Conservation (phyloP, 352 stramenopile species). For the Aphanomyces stellatus region DNA sequence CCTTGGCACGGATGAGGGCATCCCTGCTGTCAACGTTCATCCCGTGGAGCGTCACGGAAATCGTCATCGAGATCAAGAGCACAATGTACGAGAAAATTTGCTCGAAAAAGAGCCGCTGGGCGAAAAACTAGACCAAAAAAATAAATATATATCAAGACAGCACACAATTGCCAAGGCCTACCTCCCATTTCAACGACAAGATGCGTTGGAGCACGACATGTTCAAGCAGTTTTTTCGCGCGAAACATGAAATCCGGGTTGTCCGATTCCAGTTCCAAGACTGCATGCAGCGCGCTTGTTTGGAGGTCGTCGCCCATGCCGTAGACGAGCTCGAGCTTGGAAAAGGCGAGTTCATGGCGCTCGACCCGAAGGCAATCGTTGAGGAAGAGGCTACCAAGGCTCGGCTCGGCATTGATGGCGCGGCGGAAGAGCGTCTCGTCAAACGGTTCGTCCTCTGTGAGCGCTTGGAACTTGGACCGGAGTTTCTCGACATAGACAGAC, state of each 20-base stretch:
- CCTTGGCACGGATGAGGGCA: too few species aligned
- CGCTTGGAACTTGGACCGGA: not conserved
- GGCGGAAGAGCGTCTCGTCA: constrained; percentile 1
- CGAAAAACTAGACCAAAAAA: constrained; percentile 7
- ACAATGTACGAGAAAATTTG: constrained; percentile 3
- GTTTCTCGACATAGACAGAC: not conserved
- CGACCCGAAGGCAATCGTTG: not conserved
- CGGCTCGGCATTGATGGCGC: not conserved
- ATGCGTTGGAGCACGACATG: constrained; percentile 1
- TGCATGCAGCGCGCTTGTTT: not conserved
- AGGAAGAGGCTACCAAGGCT: constrained; percentile 1
- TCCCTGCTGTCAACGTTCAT: too few species aligned
- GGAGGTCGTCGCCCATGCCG: not conserved
- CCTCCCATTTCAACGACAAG: constrained; percentile 8
- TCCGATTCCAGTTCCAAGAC: not conserved
- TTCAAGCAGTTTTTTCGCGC: constrained; percentile 13
- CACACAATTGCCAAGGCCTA: not conserved
- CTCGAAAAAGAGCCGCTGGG: not conserved
- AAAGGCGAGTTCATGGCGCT: not conserved
- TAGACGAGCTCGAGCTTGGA: not conserved
- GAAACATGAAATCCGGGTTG: not conserved
- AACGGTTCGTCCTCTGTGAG: constrained; percentile 7
- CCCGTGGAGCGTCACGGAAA: constrained; percentile 10
- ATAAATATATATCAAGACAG: not conserved
- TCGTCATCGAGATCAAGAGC: constrained; percentile 4